Percentiles rank a stretch among this genome's conserved stretches.
Conservation (phyloP, 1,139 yeast genomes). For the Magnusiomyces ingens region DNA sequence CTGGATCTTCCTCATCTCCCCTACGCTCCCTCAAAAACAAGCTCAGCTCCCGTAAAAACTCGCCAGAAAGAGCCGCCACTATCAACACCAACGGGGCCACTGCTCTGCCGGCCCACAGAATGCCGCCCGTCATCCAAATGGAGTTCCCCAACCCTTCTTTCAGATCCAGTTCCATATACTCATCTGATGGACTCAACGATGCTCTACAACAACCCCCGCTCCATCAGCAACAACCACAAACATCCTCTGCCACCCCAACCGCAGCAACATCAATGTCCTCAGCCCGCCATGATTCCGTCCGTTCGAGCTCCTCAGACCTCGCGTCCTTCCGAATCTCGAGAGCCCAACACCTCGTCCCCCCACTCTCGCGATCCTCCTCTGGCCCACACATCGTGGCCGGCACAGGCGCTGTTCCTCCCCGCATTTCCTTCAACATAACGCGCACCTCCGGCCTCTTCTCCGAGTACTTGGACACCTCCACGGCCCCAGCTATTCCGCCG, state of each 20-base stretch:
- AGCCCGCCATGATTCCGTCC: background rate
- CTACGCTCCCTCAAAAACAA: background rate
- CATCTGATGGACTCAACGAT: background rate
- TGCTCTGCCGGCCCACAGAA: background rate
- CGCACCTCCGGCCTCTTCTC: constrained; percentile 16
- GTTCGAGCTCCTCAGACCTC: background rate
- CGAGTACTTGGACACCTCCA: background rate
- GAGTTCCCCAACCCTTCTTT: constrained; percentile 11
- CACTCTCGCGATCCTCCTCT: background rate
- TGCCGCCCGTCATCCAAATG: constrained; percentile 13
- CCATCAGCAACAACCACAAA: background rate
- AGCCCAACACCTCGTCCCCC: constrained; percentile 5
- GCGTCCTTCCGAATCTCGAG: background rate
- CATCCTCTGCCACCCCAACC: background rate
- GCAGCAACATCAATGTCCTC: background rate
- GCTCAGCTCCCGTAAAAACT: background rate
- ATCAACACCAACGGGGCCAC: background rate
- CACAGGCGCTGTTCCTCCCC: constrained; percentile 14
- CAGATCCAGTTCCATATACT: constrained; percentile 13
- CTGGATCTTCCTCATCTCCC: background rate
- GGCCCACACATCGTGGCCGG: background rate
- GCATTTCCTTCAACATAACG: constrained; percentile 19
- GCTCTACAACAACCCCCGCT: background rate
- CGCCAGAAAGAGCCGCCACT: background rate
- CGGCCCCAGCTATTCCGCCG: background rate